phyloP scores from a whole-genome alignment of 805 yeast species.

The Wickerhamiella lipophila region DNA sequence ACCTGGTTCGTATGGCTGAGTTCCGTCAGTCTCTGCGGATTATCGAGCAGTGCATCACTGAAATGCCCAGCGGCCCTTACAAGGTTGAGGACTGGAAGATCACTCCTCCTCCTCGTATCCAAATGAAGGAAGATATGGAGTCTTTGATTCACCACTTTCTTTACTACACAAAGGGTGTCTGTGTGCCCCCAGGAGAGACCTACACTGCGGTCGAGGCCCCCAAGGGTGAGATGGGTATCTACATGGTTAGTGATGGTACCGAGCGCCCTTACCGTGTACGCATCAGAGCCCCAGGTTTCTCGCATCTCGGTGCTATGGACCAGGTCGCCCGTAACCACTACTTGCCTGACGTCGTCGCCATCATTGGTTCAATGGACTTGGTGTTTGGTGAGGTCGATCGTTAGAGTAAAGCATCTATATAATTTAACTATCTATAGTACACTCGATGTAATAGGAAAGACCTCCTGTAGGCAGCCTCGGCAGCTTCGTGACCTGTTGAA shows the following conservation, averaged over 20 bases:
- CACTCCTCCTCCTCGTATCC: constrained; percentile 64
- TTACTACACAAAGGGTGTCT: constrained; percentile 75
- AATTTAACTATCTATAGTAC: background rate
- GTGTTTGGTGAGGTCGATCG: constrained; percentile 94
- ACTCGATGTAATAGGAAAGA: background rate
- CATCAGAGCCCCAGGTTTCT: constrained; percentile 90
- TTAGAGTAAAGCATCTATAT: constrained; percentile 27
- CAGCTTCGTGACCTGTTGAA: no score
- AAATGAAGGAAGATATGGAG: constrained; percentile 90
- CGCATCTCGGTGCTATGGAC: constrained; percentile 80
- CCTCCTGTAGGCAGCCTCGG: no score
- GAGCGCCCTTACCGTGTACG: constrained; percentile 88
- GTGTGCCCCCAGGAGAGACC: constrained; percentile 83
- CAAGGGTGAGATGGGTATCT: constrained; percentile 90
- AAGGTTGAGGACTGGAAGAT: constrained; percentile 84
- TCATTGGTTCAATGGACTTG: constrained; percentile 89
- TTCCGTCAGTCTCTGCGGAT: constrained; percentile 83
- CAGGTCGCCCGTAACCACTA: constrained; percentile 76
- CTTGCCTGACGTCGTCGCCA: constrained; percentile 85
- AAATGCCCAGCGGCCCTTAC: constrained; percentile 86
- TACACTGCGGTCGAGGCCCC: constrained; percentile 89
- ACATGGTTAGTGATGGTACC: constrained; percentile 74
- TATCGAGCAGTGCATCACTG: constrained; percentile 78
- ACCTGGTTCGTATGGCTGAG: constrained; percentile 79
- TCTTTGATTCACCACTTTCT: constrained; percentile 81